Percentiles rank a stretch among this genome's conserved stretches.
Conservation (phyloP, 1,284 basidiomycete species). For the Trichosporon coremiiforme region DNA sequence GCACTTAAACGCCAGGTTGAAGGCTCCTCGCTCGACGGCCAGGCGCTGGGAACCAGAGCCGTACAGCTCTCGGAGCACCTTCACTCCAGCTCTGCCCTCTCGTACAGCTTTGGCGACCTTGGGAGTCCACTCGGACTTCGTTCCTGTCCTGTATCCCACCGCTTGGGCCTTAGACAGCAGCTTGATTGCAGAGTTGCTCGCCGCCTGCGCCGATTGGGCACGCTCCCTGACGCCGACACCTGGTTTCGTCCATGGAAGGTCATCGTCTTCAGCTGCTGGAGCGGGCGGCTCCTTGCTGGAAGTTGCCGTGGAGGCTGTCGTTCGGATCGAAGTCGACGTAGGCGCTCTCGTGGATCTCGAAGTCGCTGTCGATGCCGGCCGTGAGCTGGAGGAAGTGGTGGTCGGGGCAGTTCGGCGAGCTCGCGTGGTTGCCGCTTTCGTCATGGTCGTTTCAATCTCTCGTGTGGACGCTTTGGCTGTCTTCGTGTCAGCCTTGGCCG, state of each 20-base stretch:
- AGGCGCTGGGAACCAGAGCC: slow-evolving; percentile 30
- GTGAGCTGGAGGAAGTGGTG: not conserved
- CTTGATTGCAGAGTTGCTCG: slow-evolving; percentile 22
- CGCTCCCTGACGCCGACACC: slow-evolving; percentile 25
- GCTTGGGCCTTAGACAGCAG: slow-evolving; percentile 18
- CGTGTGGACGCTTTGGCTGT: not conserved
- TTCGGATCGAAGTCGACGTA: not conserved
- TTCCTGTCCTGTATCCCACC: slow-evolving; percentile 21
- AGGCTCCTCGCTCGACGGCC: slow-evolving; percentile 40
- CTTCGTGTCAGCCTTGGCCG: not conserved
- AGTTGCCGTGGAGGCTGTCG: not conserved
- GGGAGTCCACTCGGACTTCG: slow-evolving; percentile 1
- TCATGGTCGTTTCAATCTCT: not conserved
- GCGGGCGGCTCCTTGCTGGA: slow-evolving; percentile 13
- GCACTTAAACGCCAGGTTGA: slow-evolving; percentile 33
- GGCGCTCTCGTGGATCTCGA: not conserved
- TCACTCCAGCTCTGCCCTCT: slow-evolving; percentile 27
- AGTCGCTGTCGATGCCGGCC: not conserved
- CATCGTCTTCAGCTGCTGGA: not conserved
- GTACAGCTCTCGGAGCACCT: slow-evolving; percentile 36
- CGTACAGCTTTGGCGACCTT: slow-evolving; percentile 21
- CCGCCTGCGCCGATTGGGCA: slow-evolving; percentile 24
- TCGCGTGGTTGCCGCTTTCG: slow-evolving; percentile 1
- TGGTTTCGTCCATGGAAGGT: slow-evolving; percentile 25
- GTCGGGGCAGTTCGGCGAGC: not conserved